Conservation (phyloP, 2,329 filamentous ascomycete species). For the Colletotrichum filicis region DNA sequence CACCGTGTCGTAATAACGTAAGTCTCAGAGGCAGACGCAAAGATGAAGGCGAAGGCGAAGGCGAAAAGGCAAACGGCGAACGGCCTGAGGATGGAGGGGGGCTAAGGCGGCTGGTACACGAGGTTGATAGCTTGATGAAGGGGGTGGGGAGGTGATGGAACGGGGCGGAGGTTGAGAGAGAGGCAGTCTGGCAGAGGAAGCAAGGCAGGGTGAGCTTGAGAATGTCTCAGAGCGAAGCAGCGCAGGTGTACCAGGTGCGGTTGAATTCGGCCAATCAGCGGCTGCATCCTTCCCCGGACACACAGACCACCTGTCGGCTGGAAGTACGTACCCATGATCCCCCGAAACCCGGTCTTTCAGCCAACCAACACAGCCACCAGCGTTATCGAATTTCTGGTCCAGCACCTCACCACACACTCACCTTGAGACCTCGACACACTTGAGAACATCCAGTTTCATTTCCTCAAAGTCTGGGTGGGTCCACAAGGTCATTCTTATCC, state of each 20-base stretch:
- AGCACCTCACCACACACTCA: too few relatives aligned
- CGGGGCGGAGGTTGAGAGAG: background rate
- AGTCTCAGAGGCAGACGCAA: background rate
- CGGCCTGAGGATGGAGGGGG: background rate
- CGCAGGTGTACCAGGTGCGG: slow-evolving; percentile 16
- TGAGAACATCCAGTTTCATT: background rate
- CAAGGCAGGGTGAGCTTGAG: slow-evolving; percentile 22
- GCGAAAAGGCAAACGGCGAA: background rate
- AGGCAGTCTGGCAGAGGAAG: background rate
- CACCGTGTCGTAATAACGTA: slow-evolving; percentile 25
- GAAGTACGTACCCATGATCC: background rate
- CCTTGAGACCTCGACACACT: background rate
- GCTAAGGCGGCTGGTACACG: slow-evolving; percentile 20
- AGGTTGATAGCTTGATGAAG: slow-evolving; percentile 6
- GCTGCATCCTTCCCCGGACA: background rate
- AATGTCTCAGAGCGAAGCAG: slow-evolving; percentile 23
- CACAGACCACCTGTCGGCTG: background rate
- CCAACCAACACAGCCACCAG: background rate
- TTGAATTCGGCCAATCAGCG: slow-evolving; percentile 23
- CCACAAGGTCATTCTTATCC: slow-evolving; percentile 2
- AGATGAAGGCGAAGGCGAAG: background rate
- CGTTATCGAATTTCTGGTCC: too few relatives aligned
- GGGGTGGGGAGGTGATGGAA: slow-evolving; percentile 5
- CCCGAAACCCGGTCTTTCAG: background rate
- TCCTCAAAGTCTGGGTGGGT: background rate